These are phyloP conservation scores for Moesziomyces antarcticus DNA, from an alignment of 1,284 basidiomycete species.

Conservation along the genomic window DNA sequence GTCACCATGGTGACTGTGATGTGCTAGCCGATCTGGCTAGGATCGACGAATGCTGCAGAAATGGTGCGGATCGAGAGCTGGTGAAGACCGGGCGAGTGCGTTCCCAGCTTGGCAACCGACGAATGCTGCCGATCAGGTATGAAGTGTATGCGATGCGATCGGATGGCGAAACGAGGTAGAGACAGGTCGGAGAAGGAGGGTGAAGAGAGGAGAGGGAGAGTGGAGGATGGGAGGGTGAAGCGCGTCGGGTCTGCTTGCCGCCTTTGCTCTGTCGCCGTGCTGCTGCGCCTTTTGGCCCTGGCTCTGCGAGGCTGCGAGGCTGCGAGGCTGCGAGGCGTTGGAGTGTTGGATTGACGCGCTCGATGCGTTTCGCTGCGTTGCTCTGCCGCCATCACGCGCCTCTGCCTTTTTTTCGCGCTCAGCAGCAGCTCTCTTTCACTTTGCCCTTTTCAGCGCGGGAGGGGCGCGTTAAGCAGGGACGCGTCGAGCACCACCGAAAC, in stretches of 20 bases:
- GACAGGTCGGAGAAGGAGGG: neutral
- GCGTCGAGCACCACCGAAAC: neutral
- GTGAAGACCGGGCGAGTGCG: no score
- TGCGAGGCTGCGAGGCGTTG: neutral
- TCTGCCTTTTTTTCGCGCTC: neutral
- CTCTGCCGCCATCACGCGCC: neutral
- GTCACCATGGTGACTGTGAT: slow-evolving; percentile 18
- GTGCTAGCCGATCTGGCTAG: no score
- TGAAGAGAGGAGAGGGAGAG: neutral
- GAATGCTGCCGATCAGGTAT: no score
- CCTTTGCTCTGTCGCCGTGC: no score
- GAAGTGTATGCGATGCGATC: no score
- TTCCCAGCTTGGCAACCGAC: no score
- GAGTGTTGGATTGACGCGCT: neutral
- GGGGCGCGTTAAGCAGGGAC: no score
- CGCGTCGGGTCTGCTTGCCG: no score
- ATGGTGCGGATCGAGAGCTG: no score
- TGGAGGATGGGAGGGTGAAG: neutral
- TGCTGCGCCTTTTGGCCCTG: no score
- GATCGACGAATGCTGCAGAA: no score
- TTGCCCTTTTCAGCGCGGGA: neutral
- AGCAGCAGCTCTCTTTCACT: neutral
- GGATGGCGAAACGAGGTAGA: neutral
- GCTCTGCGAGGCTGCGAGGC: no score
- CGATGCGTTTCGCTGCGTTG: neutral